Percentiles rank a stretch among this genome's conserved stretches.
phyloP scores from a whole-genome alignment of 1,284 basidiomycete genomes.

The Ceratobasidium papillatum region DNA sequence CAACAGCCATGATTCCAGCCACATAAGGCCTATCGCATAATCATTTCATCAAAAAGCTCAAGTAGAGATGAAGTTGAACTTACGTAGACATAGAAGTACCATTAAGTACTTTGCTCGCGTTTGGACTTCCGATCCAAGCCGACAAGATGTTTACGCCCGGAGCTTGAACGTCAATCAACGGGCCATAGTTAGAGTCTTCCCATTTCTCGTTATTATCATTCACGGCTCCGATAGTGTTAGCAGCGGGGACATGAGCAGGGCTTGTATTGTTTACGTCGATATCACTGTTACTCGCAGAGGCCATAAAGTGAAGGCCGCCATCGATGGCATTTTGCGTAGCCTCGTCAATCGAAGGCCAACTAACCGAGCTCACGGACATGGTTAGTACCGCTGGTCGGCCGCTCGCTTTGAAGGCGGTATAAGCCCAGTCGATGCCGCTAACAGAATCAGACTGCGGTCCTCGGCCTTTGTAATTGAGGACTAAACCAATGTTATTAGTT shows the following conservation, averaged over 20 bases:
- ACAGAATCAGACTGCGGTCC: constrained; percentile 74
- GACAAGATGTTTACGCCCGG: constrained; percentile 39
- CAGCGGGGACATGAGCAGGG: constrained; percentile 71
- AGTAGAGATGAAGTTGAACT: background rate
- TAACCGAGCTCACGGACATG: constrained; percentile 23
- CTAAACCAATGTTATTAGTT: constrained; percentile 49
- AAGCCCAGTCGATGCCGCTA: constrained; percentile 47
- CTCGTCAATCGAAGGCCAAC: constrained; percentile 26
- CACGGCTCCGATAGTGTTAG: constrained; percentile 89
- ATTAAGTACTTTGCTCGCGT: background rate
- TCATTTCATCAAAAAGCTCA: background rate
- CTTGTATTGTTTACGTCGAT: constrained; percentile 55
- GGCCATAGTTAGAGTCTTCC: constrained; percentile 41
- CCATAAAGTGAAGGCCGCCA: constrained; percentile 41
- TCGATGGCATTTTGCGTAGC: constrained; percentile 31
- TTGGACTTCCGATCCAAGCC: constrained; percentile 26
- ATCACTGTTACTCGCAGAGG: constrained; percentile 42
- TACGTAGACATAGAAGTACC: constrained; percentile 24
- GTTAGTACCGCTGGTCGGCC: constrained; percentile 37
- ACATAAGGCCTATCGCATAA: background rate
- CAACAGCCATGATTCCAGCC: constrained; percentile 7
- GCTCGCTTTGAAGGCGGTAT: constrained; percentile 50
- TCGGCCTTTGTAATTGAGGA: constrained; percentile 90
- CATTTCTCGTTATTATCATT: constrained; percentile 33
- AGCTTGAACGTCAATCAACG: constrained; percentile 40